phyloP scores from a whole-genome alignment of 371 early-diverging fungal genomes.

The Lichtheimia hyalospora region DNA sequence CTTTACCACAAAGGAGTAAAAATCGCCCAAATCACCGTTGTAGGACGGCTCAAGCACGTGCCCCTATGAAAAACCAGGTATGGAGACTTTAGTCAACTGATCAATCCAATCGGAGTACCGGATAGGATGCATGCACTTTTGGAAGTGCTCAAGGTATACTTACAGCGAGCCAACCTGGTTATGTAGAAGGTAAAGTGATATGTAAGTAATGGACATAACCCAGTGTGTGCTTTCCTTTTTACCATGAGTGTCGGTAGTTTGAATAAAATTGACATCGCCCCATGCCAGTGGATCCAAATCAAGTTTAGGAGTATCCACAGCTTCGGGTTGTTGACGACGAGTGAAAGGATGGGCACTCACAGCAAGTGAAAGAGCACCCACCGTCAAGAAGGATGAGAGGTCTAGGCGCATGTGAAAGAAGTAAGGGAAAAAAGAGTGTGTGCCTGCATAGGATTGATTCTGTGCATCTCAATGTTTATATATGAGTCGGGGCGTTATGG shows the following conservation, averaged over 20 bases:
- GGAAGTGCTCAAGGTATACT: background rate
- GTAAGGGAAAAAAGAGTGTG: too few species aligned
- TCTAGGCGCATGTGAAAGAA: background rate
- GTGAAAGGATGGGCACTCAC: background rate
- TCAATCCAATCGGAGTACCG: too few species aligned
- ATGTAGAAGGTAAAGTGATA: background rate
- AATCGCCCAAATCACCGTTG: constrained; percentile 58
- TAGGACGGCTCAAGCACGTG: constrained; percentile 44
- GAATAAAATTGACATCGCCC: constrained; percentile 56
- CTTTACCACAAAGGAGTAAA: constrained; percentile 50
- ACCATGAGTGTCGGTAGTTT: constrained; percentile 52
- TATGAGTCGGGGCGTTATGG: too few species aligned
- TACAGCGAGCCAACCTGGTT: constrained; percentile 46
- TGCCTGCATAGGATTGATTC: too few species aligned
- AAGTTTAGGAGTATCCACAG: constrained; percentile 21
- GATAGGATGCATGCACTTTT: too few species aligned
- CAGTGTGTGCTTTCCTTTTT: background rate
- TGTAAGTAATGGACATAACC: background rate
- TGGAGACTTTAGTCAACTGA: too few species aligned
- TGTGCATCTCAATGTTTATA: too few species aligned
- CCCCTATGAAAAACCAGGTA: constrained; percentile 14
- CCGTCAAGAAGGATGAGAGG: background rate
- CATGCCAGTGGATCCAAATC: constrained; percentile 38
- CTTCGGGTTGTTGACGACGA: constrained; percentile 32
- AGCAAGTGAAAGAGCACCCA: background rate